phyloP scores from a whole-genome alignment of 108 stramenopile species.

The Phaeodactylum tricornutum region DNA sequence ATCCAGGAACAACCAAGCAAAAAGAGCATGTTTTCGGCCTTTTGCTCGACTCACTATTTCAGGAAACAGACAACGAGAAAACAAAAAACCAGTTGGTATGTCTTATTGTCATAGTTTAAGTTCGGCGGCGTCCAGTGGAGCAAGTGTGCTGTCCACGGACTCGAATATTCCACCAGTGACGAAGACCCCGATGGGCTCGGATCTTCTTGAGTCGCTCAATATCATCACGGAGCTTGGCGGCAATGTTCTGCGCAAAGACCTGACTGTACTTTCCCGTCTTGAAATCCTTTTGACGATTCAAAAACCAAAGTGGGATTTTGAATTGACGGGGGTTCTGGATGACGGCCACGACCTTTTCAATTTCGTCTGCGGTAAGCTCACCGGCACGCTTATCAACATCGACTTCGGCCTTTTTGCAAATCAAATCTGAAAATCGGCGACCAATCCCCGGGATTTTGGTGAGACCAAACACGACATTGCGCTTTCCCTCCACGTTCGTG shows the following conservation, averaged over 20 bases:
- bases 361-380: constrained; percentile 97
- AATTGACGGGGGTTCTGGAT: constrained; percentile 98
- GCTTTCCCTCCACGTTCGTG: constrained; percentile 99
- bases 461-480: constrained; percentile 96
- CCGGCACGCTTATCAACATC: constrained; percentile 99
- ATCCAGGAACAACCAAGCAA: too few relatives aligned
- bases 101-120: constrained; percentile 17
- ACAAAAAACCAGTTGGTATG: constrained; percentile 1
- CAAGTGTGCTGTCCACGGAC: constrained; percentile 99
- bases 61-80: too few relatives aligned
- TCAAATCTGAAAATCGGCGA: constrained; percentile 95
- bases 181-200: constrained; percentile 97
- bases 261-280: constrained; percentile 98
- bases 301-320: constrained; percentile 99
- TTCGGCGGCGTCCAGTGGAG: constrained; percentile 94
- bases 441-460: constrained; percentile 99
- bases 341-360: constrained; percentile 98
- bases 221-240: constrained; percentile 98
- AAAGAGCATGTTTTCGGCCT: too few relatives aligned
- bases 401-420: constrained; percentile 99
- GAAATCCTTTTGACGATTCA: constrained; percentile 99
- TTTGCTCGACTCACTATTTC: too few relatives aligned
- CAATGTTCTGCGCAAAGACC: constrained; percentile 94
- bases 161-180: constrained; percentile 99
- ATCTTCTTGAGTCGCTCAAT: constrained; percentile 98